phyloP scores from a whole-genome alignment of 2,329 filamentous ascomycete genomes.

The Talaromyces piceae region DNA sequence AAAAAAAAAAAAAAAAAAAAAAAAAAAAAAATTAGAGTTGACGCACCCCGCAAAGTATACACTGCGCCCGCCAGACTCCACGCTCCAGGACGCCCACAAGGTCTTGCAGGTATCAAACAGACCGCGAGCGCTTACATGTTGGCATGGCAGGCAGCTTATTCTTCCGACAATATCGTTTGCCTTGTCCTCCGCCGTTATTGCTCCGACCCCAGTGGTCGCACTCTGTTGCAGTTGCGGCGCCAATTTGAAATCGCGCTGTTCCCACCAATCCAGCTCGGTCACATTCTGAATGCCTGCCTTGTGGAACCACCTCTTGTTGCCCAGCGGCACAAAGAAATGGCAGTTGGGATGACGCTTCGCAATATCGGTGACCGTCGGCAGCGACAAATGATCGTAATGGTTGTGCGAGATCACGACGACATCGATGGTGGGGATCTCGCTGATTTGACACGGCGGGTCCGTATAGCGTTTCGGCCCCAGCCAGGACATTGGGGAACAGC shows the following conservation, averaged over 20 bases:
- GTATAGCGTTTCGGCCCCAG: constrained; percentile 73
- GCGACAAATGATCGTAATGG: constrained; percentile 88
- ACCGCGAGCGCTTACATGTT: constrained; percentile 68
- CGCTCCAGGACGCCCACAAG: constrained; percentile 82
- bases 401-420: constrained; percentile 72
- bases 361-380: constrained; percentile 65
- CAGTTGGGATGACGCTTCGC: constrained; percentile 64
- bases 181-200: not conserved
- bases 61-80: constrained; percentile 65
- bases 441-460: constrained; percentile 64
- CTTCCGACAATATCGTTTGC: constrained; percentile 55
- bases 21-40: not conserved
- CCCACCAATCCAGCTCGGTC: constrained; percentile 95
- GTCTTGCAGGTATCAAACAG: constrained; percentile 65
- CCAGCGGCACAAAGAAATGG: constrained; percentile 82
- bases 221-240: constrained; percentile 28
- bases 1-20: no score
- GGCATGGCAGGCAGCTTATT: constrained; percentile 73
- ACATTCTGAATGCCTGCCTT: constrained; percentile 63
- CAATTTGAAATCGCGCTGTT: constrained; percentile 66
- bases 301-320: constrained; percentile 75
- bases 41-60: constrained; percentile 69
- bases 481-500: constrained; percentile 69
- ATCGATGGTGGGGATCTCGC: constrained; percentile 60
- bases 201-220: constrained; percentile 17